Evolutionary conservation across 2,329 filamentous ascomycete genomes (phyloP), one percentile per base, ranked within the genome.

Genomic region (Phoma herbarum): DNA sequence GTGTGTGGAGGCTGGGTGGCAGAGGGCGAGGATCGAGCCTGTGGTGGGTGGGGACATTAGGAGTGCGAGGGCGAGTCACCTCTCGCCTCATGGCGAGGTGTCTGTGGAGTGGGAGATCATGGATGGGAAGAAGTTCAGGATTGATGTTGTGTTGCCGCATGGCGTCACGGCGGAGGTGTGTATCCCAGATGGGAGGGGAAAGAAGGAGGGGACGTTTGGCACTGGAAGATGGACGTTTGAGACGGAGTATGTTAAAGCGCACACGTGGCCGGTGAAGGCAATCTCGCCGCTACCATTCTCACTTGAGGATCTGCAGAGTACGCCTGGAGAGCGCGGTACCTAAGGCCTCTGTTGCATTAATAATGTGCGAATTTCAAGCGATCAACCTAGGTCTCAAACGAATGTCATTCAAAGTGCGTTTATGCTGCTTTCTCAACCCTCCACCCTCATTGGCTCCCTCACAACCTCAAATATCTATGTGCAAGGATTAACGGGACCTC

Each of bases 381-480:
- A 18, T 39, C 18, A 39, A 20, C 12, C 12, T 9, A 29, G n/a
- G 16, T 1, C 14, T 25, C 25, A 53, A 53, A 53, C 43, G 51
- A 46, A 41, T 46, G 51, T 31, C 42, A 53, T 53, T 53, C 25
- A 14, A 3, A 20, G 9, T 9, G 16, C n/a, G 5, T 11, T 6
- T 41, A 23, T 20, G 23, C 35, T 39, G 37, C 37, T 18, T 37
- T 20, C 39, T 43, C 16, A 4, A 12, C 8, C 41, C 29, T 28
- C 23, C 12, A 14, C 29, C 14, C 6, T 35, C 20, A 9, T 20
- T 25, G n/a, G 16, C 5, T 14, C 23, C 18, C 25, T 29, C 23
- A 12, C 10, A 31, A 8, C 33, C 16, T 5, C 22, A 11, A 20
- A 26, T n/a, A 11, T 28, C 55, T 68, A 68, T 62, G 39, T 64